Evolutionary conservation across 495 filamentous ascomycete species (phyloP).

Genomic region (Evansstolkia leycettana): DNA sequence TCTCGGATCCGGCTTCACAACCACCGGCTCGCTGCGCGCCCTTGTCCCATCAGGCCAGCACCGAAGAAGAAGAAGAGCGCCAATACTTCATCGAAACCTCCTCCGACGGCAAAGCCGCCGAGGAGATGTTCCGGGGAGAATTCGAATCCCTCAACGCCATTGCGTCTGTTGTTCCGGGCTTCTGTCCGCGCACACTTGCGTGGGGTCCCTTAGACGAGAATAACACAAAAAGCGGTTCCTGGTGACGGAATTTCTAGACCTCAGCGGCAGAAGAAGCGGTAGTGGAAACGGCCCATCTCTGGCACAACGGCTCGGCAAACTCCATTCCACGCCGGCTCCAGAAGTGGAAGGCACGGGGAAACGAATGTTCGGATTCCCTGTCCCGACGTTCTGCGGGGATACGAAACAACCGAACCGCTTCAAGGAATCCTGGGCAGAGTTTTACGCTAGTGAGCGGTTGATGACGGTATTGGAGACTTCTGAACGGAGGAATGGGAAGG

Average conservation of each 20-base stretch:
- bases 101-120: constrained; percentile 41
- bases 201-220: constrained; percentile 47
- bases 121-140: constrained; percentile 78
- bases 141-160: constrained; percentile 75
- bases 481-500: constrained; percentile 48
- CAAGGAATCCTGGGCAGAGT: constrained; percentile 61
- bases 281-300: constrained; percentile 34
- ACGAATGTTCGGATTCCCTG: constrained; percentile 68
- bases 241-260: constrained; percentile 69
- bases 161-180: constrained; percentile 51
- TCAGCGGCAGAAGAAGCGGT: constrained; percentile 26
- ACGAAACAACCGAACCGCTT: constrained; percentile 68
- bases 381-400: constrained; percentile 74
- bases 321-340: constrained; percentile 69
- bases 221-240: constrained; percentile 50
- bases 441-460: constrained; percentile 67
- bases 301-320: constrained; percentile 60
- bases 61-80: constrained; percentile 36
- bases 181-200: constrained; percentile 63
- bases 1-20: constrained; percentile 65
- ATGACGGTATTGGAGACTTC: constrained; percentile 46
- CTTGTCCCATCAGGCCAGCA: constrained; percentile 19
- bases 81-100: constrained; percentile 77
- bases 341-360: constrained; percentile 35
- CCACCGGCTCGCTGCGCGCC: constrained; percentile 55